Percentiles rank a stretch among this genome's conserved stretches.
phyloP scores from a whole-genome alignment of 148 eudicot species.

The Limonium bicolor region DNA sequence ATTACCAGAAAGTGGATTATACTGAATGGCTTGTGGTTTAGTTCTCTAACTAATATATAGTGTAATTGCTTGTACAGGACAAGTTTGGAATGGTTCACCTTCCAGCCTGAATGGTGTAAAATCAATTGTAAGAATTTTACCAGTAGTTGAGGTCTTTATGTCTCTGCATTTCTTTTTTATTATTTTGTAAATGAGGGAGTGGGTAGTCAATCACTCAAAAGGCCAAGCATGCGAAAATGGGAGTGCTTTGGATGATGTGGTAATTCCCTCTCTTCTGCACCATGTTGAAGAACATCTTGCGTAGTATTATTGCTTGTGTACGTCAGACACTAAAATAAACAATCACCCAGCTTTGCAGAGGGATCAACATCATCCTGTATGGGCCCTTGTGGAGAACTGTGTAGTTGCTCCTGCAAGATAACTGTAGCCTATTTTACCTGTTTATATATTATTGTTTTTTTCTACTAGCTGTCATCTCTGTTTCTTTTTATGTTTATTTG shows the following conservation, averaged over 20 bases:
- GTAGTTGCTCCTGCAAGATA: too few species aligned
- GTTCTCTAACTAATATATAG: not conserved
- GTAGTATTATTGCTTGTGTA: too few species aligned
- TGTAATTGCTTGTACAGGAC: slow-evolving; percentile 34
- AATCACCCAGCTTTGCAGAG: slow-evolving; percentile 34
- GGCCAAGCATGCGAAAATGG: slow-evolving; percentile 59
- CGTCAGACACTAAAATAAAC: too few species aligned
- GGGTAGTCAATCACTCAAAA: slow-evolving; percentile 51
- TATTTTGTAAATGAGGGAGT: slow-evolving; percentile 49
- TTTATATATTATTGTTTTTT: not conserved
- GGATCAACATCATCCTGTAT: slow-evolving; percentile 76
- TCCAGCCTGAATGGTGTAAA: slow-evolving; percentile 89
- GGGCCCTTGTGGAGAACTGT: slow-evolving; percentile 80
- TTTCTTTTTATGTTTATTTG: not conserved
- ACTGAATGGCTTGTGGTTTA: not conserved
- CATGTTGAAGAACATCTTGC: too few species aligned
- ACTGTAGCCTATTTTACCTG: too few species aligned
- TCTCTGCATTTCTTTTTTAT: slow-evolving; percentile 61
- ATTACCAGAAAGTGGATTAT: too few species aligned
- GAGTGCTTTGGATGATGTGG: slow-evolving; percentile 43
- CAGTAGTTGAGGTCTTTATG: slow-evolving; percentile 83
- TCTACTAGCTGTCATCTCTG: not conserved
- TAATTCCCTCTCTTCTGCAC: too few species aligned
- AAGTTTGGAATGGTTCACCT: slow-evolving; percentile 88
- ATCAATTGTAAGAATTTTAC: slow-evolving; percentile 55